Evolutionary conservation across 129 eudicot species (phyloP), one percentile per base, ranked within the genome.

Genomic region (Daucus carota): DNA sequence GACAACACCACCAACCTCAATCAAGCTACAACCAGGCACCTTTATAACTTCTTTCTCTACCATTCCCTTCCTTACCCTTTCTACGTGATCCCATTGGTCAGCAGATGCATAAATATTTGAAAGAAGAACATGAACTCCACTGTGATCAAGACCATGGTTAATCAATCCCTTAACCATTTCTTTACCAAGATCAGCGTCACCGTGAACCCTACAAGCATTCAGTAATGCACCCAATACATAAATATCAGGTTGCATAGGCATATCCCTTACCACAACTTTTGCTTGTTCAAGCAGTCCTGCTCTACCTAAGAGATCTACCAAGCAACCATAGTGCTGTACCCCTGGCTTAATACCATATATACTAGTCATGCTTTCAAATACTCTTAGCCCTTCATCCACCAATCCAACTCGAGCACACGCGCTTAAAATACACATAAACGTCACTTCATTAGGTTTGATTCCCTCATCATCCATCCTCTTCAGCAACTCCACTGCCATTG

Each of bases 211-310:
- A 72, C 89, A 90, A 20, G 88, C 96, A 46, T 84, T 83, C 24
- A 92, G 78, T 48, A 92, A 38, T 20, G 96, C 94, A 65, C 94
- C 94, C 87, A 83, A 75, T 31, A 87, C 92, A 38, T 82, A 85
- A 13, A 83, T 75, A 77, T 92, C 96, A 22, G 92, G 90, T 40
- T 88, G 89, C 89, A 86, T 76, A 0, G 94, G 87, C 96, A 92
- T 90, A 44, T 72, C 74, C 0, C 9, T 73, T 32, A 88, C 81
- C 67, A 90, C 81, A 22, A 84, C 67, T 48, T 76, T 83, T 13
- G 96, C 96, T 29, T 85, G 83, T 41, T 88, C 87, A 42, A 92
- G 45, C 87, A 83, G 47, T 41, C 96, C 96, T 0, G 90, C 86
- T 24, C 96, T 76, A 26, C 92, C 94, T 5, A 88, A 66, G 44